Base-by-base conservation (phyloP, 176 grass and related monocot genomes). In the Paspalum notatum region DNA sequence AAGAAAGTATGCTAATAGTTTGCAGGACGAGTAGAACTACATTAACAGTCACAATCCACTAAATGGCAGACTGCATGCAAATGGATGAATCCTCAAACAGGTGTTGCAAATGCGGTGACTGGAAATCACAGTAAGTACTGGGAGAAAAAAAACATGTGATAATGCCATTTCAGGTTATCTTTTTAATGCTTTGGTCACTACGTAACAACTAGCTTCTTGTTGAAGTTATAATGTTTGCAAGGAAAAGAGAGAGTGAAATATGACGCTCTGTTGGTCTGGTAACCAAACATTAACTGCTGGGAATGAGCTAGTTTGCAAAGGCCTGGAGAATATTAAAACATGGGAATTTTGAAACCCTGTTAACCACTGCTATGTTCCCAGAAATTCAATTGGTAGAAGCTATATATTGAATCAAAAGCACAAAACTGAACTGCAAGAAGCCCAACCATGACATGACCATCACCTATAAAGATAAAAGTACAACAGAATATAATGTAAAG, bases 1-100 rank as follows among this genome's bases (percentile, higher is more conserved):
- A 71, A 75, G 39, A 50, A 78, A 60, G 47, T 13, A 65, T 77
- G 71, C 18, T 50, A 37, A 47, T 11, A 63, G 42, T 24, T 51
- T 48, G 53, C 24, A 37, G 4, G 24, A 80, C 37, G 6, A n/a
- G 27, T 18, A 61, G 32, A 71, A 56, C 41, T 43, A 22, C 63
- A 66, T n/a, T 10, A 41, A 43, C 10, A 17, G 1, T 20, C 40
- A 66, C 5, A 21, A 21, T 43, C 64, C 17, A 43, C 64, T 61
- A 25, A 17, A 2, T 68, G 42, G 32, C 17, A 32, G 25, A 70
- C 7, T 53, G 49, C 17, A 4, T 9, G 22, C 20, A 74, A 63
- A 27, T 40, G 20, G 12, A n/a, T 18, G 17, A 82, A 51, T 47
- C 18, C 44, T 7, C n/a, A 60, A 76, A 76, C 64, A 67, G 4